A percentile compares a stretch with the other conserved stretches of the same genome.
Evolutionary conservation across 2,329 filamentous ascomycete species (phyloP).

Genomic region (Microascus cirrosus): DNA sequence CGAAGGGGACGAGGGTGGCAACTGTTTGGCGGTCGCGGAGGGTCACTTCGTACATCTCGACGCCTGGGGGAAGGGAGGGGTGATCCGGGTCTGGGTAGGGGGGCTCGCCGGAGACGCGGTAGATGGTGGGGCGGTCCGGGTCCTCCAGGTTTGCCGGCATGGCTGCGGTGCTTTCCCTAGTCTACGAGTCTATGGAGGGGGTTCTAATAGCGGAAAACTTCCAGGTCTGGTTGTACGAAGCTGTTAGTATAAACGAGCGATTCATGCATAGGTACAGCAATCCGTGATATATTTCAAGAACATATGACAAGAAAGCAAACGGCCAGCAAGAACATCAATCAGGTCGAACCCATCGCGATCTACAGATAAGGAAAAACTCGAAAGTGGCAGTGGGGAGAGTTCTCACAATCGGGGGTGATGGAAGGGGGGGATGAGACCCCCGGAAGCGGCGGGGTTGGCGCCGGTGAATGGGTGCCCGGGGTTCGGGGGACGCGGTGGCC

Average conservation of each 20-base stretch:
- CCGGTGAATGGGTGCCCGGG: not conserved
- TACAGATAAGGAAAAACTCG: too few relatives aligned
- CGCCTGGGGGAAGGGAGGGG: conserved; percentile 55
- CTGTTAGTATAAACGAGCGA: not conserved
- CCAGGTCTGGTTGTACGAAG: not conserved
- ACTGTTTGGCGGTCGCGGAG: conserved; percentile 75
- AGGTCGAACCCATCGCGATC: not conserved
- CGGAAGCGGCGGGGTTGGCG: too few relatives aligned
- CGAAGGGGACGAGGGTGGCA: conserved; percentile 75
- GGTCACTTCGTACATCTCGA: conserved; percentile 66
- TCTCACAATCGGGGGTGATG: too few relatives aligned
- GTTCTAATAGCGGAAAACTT: not conserved
- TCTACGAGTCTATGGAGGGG: not conserved
- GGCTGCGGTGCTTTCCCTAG: conserved; percentile 9
- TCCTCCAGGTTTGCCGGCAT: conserved; percentile 77
- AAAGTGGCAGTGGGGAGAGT: too few relatives aligned
- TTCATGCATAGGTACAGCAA: not conserved
- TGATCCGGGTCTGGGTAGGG: conserved; percentile 54
- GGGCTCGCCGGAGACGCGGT: conserved; percentile 53
- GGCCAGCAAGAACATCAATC: not conserved
- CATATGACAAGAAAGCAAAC: not conserved
- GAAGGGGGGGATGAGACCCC: too few relatives aligned
- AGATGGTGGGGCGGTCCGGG: conserved; percentile 58
- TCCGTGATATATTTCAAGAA: not conserved
- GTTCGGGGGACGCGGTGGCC: not conserved